These are phyloP conservation scores for Ophiostoma ips DNA, from an alignment of 2,329 filamentous ascomycete genomes.

Conservation along the genomic window DNA sequence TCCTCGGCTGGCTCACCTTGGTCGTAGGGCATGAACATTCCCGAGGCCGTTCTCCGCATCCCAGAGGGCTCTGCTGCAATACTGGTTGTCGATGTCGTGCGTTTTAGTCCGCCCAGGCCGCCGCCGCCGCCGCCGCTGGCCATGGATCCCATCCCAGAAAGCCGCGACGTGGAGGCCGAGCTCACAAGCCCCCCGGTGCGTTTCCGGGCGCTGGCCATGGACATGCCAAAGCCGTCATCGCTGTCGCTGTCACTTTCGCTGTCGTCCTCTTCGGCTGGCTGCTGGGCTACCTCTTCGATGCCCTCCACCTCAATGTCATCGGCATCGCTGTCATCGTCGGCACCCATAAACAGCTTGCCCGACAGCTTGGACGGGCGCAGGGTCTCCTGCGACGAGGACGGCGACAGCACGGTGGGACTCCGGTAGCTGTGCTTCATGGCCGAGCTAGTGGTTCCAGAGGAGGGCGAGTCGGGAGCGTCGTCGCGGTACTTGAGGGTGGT, in stretches of 20 bases:
- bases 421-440: conserved; percentile 48
- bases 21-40: conserved; percentile 84
- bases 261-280: conserved; percentile 10
- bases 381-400: conserved; percentile 73
- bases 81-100: conserved; percentile 34
- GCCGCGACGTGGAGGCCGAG: conserved; percentile 10
- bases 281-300: conserved; percentile 9
- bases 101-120: conserved; percentile 24
- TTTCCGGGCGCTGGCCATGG: conserved; percentile 7
- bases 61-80: conserved; percentile 40
- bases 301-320: conserved; percentile 28
- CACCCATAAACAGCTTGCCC: conserved; percentile 46
- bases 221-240: conserved; percentile 11
- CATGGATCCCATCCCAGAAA: neutral
- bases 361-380: conserved; percentile 56
- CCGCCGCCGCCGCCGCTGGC: conserved; percentile 1
- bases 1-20: conserved; percentile 45
- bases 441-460: conserved; percentile 41
- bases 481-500: conserved; percentile 77
- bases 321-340: conserved; percentile 44
- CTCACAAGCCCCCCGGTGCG: conserved; percentile 5
- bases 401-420: conserved; percentile 41
- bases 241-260: conserved; percentile 13
- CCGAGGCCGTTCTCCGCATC: conserved; percentile 67
- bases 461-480: conserved; percentile 44